Conservation (phyloP, 2,329 filamentous ascomycete genomes). For the Cladosporium cucumerinum region DNA sequence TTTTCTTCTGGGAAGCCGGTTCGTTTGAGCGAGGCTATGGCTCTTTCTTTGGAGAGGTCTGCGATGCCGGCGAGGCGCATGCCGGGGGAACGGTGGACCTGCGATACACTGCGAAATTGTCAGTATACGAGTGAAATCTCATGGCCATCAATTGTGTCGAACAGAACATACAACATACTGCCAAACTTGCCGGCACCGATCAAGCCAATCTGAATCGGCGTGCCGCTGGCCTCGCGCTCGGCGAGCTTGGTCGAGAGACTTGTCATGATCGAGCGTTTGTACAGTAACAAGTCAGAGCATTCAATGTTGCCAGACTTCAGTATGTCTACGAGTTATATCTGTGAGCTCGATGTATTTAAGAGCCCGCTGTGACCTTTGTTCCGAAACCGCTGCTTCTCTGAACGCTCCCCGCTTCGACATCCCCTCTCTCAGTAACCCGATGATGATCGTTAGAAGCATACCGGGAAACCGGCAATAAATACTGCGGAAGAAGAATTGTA, state of each 20-base stretch:
- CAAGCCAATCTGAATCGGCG: slow-evolving; percentile 42
- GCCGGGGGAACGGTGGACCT: slow-evolving; percentile 43
- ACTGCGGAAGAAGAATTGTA: background rate
- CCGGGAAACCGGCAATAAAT: background rate
- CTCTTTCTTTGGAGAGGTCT: slow-evolving; percentile 43
- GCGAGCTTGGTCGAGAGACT: slow-evolving; percentile 43
- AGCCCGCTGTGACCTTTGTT: background rate
- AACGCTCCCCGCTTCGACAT: background rate
- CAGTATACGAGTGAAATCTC: background rate
- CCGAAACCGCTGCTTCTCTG: background rate
- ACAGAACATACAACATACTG: slow-evolving; percentile 35
- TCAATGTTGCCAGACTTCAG: background rate
- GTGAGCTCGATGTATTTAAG: background rate
- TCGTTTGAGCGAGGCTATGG: slow-evolving; percentile 40
- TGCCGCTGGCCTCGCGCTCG: slow-evolving; percentile 39
- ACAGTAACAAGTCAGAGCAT: background rate
- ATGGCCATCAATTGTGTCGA: background rate
- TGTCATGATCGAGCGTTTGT: slow-evolving; percentile 32
- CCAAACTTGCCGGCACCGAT: slow-evolving; percentile 49
- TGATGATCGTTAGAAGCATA: background rate
- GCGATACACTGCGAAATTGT: slow-evolving; percentile 37
- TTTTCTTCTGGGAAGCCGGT: slow-evolving; percentile 42
- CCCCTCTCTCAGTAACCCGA: background rate
- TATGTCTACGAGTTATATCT: background rate
- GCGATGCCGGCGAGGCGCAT: slow-evolving; percentile 45